Base-by-base conservation (phyloP, 176 grass and related monocot genomes). In the Chloris gayana region DNA sequence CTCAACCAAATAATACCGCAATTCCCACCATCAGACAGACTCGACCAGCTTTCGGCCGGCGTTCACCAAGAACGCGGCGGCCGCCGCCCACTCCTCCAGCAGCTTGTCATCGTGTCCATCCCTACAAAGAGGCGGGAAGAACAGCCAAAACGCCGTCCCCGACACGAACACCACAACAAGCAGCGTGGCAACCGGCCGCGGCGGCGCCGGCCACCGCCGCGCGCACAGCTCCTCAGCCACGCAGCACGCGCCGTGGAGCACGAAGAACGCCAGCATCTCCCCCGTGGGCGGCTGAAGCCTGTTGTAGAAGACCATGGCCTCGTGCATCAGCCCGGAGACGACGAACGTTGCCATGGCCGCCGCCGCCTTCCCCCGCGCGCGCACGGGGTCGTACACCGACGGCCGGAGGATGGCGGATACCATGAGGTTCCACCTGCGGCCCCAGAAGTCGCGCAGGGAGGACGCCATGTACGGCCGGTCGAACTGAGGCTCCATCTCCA, bases 291-390 rank as follows among this genome's bases (percentile, higher is more conserved):
- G 69, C n/a, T 30, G 33, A 0, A 64, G 33, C 0, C 46, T 77
- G 29, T 80, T 22, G 70, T 89, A 85, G 47, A 60, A 89, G 42
- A 85, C 79, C 30, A 85, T 81, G 25, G 67, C 46, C 73, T 89
- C 87, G 78, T 89, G 87, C 87, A 89, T 89, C 11, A 89, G 68
- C 39, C 87, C 87, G 21, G 87, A 89, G 18, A 89, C 82, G 24
- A 80, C 49, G 70, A 89, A 89, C 24, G 76, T 42, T 22, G 75
- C 15, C 14, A 89, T 50, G 22, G 50, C 50, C 1, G 50, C 50
- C 18, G 50, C 50, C 50, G 50, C 50, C 18, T 54, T 54, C 1
- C 50, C 50, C 18, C 50, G 50, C 50, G 50, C 50, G 18, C 50
- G 18, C 50, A 54, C 50, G 6, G 50, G 50, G 50, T 21, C 18